Conservation (phyloP, 106 monocot genomes). For the Allium cepa region DNA sequence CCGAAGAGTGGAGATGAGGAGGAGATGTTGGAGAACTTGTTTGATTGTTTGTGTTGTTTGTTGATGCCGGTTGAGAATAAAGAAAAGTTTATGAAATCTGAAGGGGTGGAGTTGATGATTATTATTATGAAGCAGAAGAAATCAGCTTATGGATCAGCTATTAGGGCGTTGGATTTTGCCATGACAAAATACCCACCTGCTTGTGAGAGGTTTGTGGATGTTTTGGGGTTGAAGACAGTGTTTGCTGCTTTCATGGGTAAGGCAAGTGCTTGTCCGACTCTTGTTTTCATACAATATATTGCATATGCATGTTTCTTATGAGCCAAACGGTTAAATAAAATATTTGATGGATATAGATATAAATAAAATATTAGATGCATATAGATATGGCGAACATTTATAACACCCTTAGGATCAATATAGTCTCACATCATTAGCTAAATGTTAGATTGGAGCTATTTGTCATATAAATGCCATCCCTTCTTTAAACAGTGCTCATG, state of each 20-base stretch:
- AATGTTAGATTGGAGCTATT: too few relatives aligned
- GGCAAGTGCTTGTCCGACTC: constrained; percentile 57
- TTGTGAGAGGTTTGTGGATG: constrained; percentile 96
- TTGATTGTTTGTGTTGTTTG: constrained; percentile 91
- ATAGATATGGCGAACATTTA: not conserved
- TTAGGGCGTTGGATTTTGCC: constrained; percentile 86
- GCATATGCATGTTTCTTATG: not conserved
- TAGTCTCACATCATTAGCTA: too few relatives aligned
- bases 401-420: too few relatives aligned
- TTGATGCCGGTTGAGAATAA: constrained; percentile 95
- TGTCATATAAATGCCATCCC: too few relatives aligned
- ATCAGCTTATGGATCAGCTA: constrained; percentile 66
- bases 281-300: not conserved
- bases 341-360: not conserved
- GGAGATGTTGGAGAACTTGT: constrained; percentile 98
- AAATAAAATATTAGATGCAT: not conserved
- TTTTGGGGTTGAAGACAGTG: constrained; percentile 89
- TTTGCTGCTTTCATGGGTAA: constrained; percentile 99
- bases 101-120: constrained; percentile 90
- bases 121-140: constrained; percentile 99
- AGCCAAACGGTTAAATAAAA: not conserved
- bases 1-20: constrained; percentile 91
- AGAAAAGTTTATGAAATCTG: constrained; percentile 90
- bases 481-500: too few relatives aligned
- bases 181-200: constrained; percentile 96